phyloP scores from a whole-genome alignment of 2,329 filamentous ascomycete genomes.

The Orbilia blumenaviensis region DNA sequence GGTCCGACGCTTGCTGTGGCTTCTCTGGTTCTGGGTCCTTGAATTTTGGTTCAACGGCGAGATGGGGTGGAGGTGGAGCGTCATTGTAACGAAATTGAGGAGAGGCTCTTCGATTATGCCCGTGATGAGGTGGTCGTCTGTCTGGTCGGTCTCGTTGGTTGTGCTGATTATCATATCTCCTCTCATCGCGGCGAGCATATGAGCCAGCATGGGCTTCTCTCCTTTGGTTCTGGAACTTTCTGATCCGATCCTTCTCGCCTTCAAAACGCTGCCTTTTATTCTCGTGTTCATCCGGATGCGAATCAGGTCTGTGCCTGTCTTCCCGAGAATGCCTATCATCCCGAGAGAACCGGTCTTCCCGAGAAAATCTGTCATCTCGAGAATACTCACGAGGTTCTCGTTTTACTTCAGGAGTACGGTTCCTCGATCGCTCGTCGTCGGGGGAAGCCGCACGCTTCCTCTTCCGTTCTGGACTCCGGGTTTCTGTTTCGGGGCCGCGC shows the following conservation, averaged over 20 bases:
- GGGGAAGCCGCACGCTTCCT: constrained; percentile 36
- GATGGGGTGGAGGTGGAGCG: constrained; percentile 31
- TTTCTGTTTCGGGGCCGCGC: not conserved
- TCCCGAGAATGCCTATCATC: not conserved
- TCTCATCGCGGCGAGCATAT: constrained; percentile 29
- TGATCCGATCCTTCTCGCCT: constrained; percentile 36
- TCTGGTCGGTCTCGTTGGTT: not conserved
- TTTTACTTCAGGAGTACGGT: constrained; percentile 21
- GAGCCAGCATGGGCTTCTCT: constrained; percentile 41
- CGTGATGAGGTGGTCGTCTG: constrained; percentile 7
- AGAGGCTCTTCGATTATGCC: constrained; percentile 17
- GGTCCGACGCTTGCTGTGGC: constrained; percentile 10
- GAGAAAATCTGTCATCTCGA: not conserved
- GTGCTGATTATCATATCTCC: constrained; percentile 19
- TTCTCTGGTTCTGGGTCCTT: constrained; percentile 44
- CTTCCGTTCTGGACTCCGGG: constrained; percentile 30
- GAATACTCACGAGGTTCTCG: not conserved
- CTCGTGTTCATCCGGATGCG: constrained; percentile 23
- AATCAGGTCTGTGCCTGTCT: not conserved
- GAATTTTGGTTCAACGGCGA: constrained; percentile 31
- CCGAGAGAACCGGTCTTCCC: not conserved
- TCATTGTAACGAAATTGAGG: constrained; percentile 47
- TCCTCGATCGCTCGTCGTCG: constrained; percentile 18
- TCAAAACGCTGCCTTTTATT: constrained; percentile 42
- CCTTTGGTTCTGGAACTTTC: constrained; percentile 22